A percentile compares a stretch with the other conserved stretches of the same genome.
phyloP scores from a whole-genome alignment of 768 basidiomycete genomes.

The Amanita rimosa region DNA sequence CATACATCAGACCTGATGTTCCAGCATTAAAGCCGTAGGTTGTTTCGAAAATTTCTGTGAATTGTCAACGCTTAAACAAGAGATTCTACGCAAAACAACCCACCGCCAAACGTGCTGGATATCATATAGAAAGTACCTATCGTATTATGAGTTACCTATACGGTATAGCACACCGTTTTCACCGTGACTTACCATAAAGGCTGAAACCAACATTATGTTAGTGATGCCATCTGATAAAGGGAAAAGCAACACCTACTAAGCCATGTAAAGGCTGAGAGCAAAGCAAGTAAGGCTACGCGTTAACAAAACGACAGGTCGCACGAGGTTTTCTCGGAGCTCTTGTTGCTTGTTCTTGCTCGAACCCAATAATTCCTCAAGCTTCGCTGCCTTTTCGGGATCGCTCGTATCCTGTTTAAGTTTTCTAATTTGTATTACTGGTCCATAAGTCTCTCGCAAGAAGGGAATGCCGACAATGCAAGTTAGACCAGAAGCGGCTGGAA shows the following conservation, averaged over 20 bases:
- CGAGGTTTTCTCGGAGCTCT: slow-evolving; percentile 48
- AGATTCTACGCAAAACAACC: slow-evolving; percentile 7
- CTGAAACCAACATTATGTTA: slow-evolving; percentile 14
- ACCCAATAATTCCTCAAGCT: slow-evolving; percentile 6
- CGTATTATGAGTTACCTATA: slow-evolving; percentile 1
- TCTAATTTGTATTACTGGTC: slow-evolving; percentile 50
- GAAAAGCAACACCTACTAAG: slow-evolving; percentile 38
- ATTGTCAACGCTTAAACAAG: background rate
- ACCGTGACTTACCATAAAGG: slow-evolving; percentile 35
- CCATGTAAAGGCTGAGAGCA: slow-evolving; percentile 57
- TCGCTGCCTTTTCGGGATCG: slow-evolving; percentile 33
- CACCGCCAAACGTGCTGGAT: slow-evolving; percentile 58
- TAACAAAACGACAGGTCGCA: slow-evolving; percentile 47
- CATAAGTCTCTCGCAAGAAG: slow-evolving; percentile 65
- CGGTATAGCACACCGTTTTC: background rate
- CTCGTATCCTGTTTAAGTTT: slow-evolving; percentile 17
- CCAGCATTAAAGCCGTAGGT: slow-evolving; percentile 44
- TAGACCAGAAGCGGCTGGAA: slow-evolving; percentile 27
- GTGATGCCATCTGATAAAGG: background rate
- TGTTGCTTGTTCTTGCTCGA: slow-evolving; percentile 20
- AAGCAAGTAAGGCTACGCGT: slow-evolving; percentile 58
- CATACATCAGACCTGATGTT: slow-evolving; percentile 41
- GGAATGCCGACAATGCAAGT: slow-evolving; percentile 42
- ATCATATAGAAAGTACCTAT: slow-evolving; percentile 58
- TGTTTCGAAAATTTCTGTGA: slow-evolving; percentile 30